These are phyloP conservation scores for Fusarium albosuccineum DNA, from an alignment of 2,329 filamentous ascomycete species.

Conservation along the genomic window DNA sequence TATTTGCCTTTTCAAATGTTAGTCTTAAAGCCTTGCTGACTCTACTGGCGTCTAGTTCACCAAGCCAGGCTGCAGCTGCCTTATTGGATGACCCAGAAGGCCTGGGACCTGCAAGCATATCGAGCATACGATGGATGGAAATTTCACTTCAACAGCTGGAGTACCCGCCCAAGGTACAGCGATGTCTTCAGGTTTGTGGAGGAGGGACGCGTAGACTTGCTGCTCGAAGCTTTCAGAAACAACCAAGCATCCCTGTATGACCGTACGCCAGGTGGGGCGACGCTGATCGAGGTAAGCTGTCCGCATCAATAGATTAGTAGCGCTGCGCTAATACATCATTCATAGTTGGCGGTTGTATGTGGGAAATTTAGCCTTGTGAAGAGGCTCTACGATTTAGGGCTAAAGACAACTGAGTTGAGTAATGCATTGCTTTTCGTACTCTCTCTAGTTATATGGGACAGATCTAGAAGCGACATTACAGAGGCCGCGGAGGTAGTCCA, in stretches of 20 bases:
- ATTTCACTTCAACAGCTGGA: slow-evolving; percentile 9
- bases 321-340: too few species aligned
- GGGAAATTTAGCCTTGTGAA: too few species aligned
- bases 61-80: slow-evolving; percentile 13
- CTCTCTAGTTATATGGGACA: too few species aligned
- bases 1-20: too few species aligned
- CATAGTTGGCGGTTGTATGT: too few species aligned
- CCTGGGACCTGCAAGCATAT: slow-evolving; percentile 23
- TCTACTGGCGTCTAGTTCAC: not conserved
- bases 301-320: accelerated
- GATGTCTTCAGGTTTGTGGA: accelerated
- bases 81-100: not conserved
- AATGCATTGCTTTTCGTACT: too few species aligned
- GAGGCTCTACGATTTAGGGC: too few species aligned
- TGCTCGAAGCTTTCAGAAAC: accelerated
- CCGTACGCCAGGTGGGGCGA: accelerated
- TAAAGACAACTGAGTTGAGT: too few species aligned
- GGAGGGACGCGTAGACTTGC: accelerated
- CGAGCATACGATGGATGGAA: slow-evolving; percentile 24
- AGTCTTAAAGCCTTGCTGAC: not conserved
- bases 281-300: slow-evolving; percentile 11
- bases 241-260: slow-evolving; percentile 27
- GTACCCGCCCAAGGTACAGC: accelerated
- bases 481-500: too few species aligned
- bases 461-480: too few species aligned